Conservation (phyloP, 495 filamentous ascomycete species). For the Penicillium pulvis region DNA sequence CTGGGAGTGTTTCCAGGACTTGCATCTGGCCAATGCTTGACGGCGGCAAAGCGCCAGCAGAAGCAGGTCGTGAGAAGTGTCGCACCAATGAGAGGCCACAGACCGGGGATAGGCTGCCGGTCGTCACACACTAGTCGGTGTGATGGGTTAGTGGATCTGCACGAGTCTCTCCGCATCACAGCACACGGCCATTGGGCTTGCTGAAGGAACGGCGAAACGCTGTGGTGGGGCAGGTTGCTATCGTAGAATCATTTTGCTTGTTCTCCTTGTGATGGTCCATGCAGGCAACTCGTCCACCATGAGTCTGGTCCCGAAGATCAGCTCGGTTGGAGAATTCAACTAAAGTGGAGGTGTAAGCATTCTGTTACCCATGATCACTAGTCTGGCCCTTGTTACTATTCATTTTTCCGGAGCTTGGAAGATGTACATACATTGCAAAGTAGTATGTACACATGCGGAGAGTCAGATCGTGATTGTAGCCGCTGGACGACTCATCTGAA, state of each 20-base stretch:
- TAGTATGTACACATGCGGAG: background rate
- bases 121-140: slow-evolving; percentile 49
- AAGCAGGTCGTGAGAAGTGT: slow-evolving; percentile 22
- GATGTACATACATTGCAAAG: background rate
- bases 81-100: slow-evolving; percentile 39
- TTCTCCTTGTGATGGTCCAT: slow-evolving; percentile 14
- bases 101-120: slow-evolving; percentile 24
- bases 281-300: slow-evolving; percentile 9
- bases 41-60: slow-evolving; percentile 42
- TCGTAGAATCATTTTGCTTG: background rate
- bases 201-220: slow-evolving; percentile 18
- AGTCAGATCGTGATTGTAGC: background rate
- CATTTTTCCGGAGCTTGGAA: background rate
- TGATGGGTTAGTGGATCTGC: slow-evolving; percentile 43
- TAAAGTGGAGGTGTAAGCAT: background rate
- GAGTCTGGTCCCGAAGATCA: slow-evolving; percentile 3
- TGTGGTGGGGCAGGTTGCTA: slow-evolving; percentile 13
- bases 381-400: background rate
- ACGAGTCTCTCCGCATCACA: slow-evolving; percentile 26
- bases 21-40: slow-evolving; percentile 48
- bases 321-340: background rate
- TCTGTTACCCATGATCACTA: background rate
- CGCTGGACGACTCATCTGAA: background rate
- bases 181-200: slow-evolving; percentile 13
- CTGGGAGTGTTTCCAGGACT: slow-evolving; percentile 32